Base-by-base conservation (phyloP, 2,329 filamentous ascomycete genomes). In the Colletotrichum sidae region DNA sequence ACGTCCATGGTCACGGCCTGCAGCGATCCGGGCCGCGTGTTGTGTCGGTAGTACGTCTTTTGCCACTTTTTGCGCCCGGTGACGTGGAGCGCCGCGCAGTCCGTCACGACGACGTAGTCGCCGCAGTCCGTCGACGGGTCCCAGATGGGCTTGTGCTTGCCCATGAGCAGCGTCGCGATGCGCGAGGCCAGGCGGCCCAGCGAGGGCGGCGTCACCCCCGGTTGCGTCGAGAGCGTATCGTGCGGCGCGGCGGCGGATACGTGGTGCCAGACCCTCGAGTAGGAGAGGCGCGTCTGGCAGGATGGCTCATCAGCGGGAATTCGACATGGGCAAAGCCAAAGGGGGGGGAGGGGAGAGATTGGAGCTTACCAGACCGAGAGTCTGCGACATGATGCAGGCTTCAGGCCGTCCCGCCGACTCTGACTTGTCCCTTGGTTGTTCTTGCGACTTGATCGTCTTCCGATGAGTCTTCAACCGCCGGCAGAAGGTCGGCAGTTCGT, bases 131-230 rank as follows among this genome's bases (percentile, higher is more conserved):
- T 97, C 25, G 94, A 97, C 2, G 96, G 96, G 81, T 98, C 93
- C 83, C 90, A 99, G 79, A 96, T 97, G 25, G 96, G 96, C 83
- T 99, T 99, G 86, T 99, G 92, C 85, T 99, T 99, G 81, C 96
- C 96, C 94, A 98, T 97, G 56, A 97, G 88, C 67, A 93, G 85
- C 58, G 90, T 84, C 68, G 94, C 95, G 78, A 97, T 97, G 69
- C 91, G 89, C 57, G 91, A 93, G 67, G 95, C 95, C 55, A 97
- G 86, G 46, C 95, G 93, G 71, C 95, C 95, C 45, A 97, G 90
- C n/a, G 93, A 90, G 12, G 94, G 93, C 15, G 88, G 85, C 17
- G 89, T 89, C 33, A 88, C 78, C 71, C 83, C 80, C 70, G 72
- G 85, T 76, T 78, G 84, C 67, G 80, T 89, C 72, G 81, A 88